These are phyloP conservation scores for Cryptococcus sp. DNA, from an alignment of 1,284 basidiomycete genomes.

Conservation along the genomic window DNA sequence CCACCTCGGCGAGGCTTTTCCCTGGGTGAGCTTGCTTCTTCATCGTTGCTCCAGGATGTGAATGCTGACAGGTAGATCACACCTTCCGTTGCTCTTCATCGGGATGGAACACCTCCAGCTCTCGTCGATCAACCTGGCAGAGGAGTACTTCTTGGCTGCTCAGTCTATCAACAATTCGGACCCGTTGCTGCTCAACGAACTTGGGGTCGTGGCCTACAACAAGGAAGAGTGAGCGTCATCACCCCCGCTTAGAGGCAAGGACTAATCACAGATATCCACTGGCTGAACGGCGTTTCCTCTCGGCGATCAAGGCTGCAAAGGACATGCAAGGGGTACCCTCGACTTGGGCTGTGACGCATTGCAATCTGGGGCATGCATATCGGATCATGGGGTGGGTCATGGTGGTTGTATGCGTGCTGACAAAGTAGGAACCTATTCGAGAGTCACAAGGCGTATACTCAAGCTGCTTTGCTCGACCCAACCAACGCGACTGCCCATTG, in stretches of 20 bases:
- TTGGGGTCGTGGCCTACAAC: constrained; percentile 86
- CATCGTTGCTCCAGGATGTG: not conserved
- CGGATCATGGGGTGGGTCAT: constrained; percentile 66
- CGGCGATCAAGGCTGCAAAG: constrained; percentile 66
- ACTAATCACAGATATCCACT: constrained; percentile 50
- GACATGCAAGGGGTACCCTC: constrained; percentile 76
- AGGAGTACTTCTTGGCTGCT: constrained; percentile 79
- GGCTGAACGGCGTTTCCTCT: constrained; percentile 65
- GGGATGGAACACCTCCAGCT: constrained; percentile 97
- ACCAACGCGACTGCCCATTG: constrained; percentile 70
- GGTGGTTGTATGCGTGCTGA: not conserved
- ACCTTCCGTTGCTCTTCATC: constrained; percentile 89
- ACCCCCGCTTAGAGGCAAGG: constrained; percentile 20
- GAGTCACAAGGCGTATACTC: constrained; percentile 64
- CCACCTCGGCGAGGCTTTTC: constrained; percentile 89
- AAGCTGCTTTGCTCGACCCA: constrained; percentile 73
- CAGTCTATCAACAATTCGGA: constrained; percentile 74
- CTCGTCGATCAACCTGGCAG: constrained; percentile 73
- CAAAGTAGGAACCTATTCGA: constrained; percentile 60
- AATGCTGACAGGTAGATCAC: constrained; percentile 57
- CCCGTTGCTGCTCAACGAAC: constrained; percentile 84
- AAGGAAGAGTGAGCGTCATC: constrained; percentile 74
- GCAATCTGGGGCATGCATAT: constrained; percentile 83
- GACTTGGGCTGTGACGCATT: constrained; percentile 78
- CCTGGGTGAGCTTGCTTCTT: constrained; percentile 64